Base-by-base conservation (phyloP, 1,284 basidiomycete genomes). In the Malassezia restricta region DNA sequence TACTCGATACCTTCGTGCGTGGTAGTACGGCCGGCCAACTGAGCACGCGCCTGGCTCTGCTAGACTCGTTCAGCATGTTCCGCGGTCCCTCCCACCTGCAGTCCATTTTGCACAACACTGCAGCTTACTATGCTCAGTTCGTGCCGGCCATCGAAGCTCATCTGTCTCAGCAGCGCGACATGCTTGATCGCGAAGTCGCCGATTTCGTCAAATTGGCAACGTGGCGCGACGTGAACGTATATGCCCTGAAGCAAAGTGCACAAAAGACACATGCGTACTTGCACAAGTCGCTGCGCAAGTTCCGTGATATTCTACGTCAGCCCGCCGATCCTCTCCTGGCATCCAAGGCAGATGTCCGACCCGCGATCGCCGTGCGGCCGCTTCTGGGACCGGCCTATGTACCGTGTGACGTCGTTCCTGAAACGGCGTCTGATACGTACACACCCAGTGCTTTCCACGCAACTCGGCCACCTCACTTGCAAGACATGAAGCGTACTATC, bases 201-300 rank as follows among this genome's bases (percentile, higher is more conserved):
- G 82, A 81, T 49, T 86, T 87, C 69, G 85, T 98, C 78, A 90
- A 89, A 73, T 79, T 99, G 37, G 94, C 94, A 0, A 94, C 89
- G 67, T 98, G 94, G 94, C 92, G 87, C 74, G 94, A 99, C 70
- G 79, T 92, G 68, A 99, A 98, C 66, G 85, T 98, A 8, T 86
- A 88, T 61, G 90, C 94, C 3, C 79, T 99, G 59, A 87, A 86
- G 73, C 83, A 86, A 58, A 96, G 90, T 65, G 91, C 92, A 0
- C 82, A 85, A 62, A 85, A 82, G 68, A 89, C 87, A 1, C 94
- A 99, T 74, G 82, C 83, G 56, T 87, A 91, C 60, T 78, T 99
- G 11, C 92, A 91, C 80, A 89, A 87, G 74, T 81, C 83, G 60
- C 81, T 96, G 57, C 82, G 87, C 56, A 94, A 88, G 75, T 94